A percentile compares a stretch with the other conserved stretches of the same genome.
These are phyloP conservation scores for Silene latifolia DNA, from an alignment of 148 eudicot genomes.

Conservation along the genomic window DNA sequence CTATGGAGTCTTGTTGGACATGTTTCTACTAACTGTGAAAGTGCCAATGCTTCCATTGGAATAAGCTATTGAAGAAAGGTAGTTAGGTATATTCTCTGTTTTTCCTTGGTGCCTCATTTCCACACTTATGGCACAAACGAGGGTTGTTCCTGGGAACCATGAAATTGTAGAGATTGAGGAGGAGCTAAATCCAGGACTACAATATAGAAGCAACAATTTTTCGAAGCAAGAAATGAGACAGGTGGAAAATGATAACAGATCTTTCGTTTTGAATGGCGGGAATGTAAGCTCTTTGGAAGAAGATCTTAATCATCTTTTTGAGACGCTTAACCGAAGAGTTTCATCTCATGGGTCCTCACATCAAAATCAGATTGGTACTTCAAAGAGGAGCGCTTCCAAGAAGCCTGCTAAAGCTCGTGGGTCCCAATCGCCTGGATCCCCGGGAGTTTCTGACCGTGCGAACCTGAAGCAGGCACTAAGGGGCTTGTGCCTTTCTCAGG, in stretches of 20 bases:
- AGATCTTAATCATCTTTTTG: slow-evolving; percentile 87
- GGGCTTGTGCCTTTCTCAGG: slow-evolving; percentile 90
- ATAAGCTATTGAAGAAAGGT: slow-evolving; percentile 7
- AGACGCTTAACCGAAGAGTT: slow-evolving; percentile 53
- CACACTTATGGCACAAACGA: slow-evolving; percentile 37
- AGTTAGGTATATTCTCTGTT: not conserved
- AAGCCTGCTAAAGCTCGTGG: slow-evolving; percentile 49
- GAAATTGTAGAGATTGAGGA: slow-evolving; percentile 73
- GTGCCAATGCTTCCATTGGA: slow-evolving; percentile 17
- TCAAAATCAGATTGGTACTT: slow-evolving; percentile 34
- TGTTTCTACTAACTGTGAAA: slow-evolving; percentile 1
- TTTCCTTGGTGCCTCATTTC: slow-evolving; percentile 12
- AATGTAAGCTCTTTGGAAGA: slow-evolving; percentile 54
- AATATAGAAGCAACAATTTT: slow-evolving; percentile 28
- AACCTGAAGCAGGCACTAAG: slow-evolving; percentile 87
- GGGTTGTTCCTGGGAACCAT: slow-evolving; percentile 46
- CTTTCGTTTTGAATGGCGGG: slow-evolving; percentile 45
- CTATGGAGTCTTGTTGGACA: not conserved
- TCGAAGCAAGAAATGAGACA: slow-evolving; percentile 25
- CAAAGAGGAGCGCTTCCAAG: slow-evolving; percentile 58
- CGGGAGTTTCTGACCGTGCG: slow-evolving; percentile 64
- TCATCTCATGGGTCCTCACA: slow-evolving; percentile 41
- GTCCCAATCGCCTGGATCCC: slow-evolving; percentile 51
- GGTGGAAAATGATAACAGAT: slow-evolving; percentile 38
- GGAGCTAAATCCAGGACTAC: slow-evolving; percentile 36